A percentile compares a stretch with the other conserved stretches of the same genome.
phyloP scores from a whole-genome alignment of 495 filamentous ascomycete species.

The Astrocystis sublimbata region DNA sequence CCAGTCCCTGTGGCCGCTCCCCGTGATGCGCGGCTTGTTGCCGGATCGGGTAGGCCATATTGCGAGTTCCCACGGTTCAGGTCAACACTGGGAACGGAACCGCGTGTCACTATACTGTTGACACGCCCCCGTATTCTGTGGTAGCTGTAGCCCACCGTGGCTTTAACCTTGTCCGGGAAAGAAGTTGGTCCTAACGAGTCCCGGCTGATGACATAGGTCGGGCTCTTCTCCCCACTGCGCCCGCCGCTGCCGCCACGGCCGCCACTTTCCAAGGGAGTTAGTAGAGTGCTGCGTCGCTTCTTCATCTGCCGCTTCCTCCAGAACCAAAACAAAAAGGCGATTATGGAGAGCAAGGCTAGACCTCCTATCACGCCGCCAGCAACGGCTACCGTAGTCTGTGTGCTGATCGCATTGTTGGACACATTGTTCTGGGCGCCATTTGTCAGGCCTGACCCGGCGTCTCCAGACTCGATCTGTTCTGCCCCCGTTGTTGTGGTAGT shows the following conservation, averaged over 20 bases:
- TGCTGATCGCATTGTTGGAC: slow-evolving; percentile 29
- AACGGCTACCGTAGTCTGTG: slow-evolving; percentile 42
- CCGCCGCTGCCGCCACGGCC: too few species aligned
- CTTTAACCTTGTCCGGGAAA: slow-evolving; percentile 38
- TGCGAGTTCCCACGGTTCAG: slow-evolving; percentile 54
- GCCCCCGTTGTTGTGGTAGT: slow-evolving; percentile 15
- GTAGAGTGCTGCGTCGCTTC: slow-evolving; percentile 43
- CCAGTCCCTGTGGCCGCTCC: slow-evolving; percentile 15
- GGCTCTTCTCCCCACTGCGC: slow-evolving; percentile 37
- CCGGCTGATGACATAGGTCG: slow-evolving; percentile 44
- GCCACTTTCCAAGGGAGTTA: slow-evolving; percentile 46
- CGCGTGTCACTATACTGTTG: slow-evolving; percentile 36
- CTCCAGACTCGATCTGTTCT: slow-evolving; percentile 19
- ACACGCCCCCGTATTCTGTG: slow-evolving; percentile 41
- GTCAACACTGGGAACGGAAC: slow-evolving; percentile 46
- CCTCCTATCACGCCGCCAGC: slow-evolving; percentile 54
- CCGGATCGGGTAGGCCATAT: slow-evolving; percentile 42
- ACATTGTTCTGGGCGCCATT: slow-evolving; percentile 16
- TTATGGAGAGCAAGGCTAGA: slow-evolving; percentile 43
- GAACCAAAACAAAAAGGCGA: slow-evolving; percentile 51
- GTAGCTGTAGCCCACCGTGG: slow-evolving; percentile 38
- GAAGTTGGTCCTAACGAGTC: slow-evolving; percentile 46
- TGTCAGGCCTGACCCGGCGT: slow-evolving; percentile 13
- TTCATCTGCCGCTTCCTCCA: slow-evolving; percentile 44
- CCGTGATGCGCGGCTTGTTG: slow-evolving; percentile 44